Conservation (phyloP, 2,329 filamentous ascomycete genomes). For the Ophiocordyceps camponoti-saundersi region DNA sequence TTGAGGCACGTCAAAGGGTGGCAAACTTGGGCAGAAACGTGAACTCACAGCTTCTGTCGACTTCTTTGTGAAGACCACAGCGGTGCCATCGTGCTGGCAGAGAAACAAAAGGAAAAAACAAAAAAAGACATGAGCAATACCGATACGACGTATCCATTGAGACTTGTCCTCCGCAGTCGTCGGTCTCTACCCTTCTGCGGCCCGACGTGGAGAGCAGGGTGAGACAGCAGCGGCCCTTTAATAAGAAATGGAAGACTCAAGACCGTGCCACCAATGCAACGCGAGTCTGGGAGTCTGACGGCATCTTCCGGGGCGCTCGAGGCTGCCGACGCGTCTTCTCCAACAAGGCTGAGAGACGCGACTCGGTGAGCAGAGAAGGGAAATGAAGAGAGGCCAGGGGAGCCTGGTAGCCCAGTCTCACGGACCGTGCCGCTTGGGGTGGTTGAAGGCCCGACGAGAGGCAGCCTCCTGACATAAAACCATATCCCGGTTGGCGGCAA, state of each 20-base stretch:
- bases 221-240: not conserved
- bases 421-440: too few relatives aligned
- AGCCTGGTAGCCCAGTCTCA: not conserved
- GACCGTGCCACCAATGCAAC: not conserved
- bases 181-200: not conserved
- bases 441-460: not conserved
- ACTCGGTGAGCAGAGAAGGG: not conserved
- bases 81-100: not conserved
- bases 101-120: not conserved
- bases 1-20: too few relatives aligned
- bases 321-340: not conserved
- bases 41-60: not conserved
- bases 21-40: not conserved
- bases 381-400: not conserved
- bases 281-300: too few relatives aligned
- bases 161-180: not conserved
- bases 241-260: constrained; percentile 20
- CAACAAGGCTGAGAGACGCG: not conserved
- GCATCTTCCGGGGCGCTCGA: too few relatives aligned
- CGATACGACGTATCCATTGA: too few relatives aligned
- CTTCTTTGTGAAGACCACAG: not conserved
- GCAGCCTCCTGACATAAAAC: not conserved
- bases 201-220: not conserved
- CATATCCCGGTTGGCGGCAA: not conserved
- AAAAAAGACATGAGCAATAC: constrained; percentile 7